Percentiles rank a stretch among this genome's conserved stretches.
Evolutionary conservation across 768 basidiomycete genomes (phyloP).

Genomic region (Amanita molliuscula): DNA sequence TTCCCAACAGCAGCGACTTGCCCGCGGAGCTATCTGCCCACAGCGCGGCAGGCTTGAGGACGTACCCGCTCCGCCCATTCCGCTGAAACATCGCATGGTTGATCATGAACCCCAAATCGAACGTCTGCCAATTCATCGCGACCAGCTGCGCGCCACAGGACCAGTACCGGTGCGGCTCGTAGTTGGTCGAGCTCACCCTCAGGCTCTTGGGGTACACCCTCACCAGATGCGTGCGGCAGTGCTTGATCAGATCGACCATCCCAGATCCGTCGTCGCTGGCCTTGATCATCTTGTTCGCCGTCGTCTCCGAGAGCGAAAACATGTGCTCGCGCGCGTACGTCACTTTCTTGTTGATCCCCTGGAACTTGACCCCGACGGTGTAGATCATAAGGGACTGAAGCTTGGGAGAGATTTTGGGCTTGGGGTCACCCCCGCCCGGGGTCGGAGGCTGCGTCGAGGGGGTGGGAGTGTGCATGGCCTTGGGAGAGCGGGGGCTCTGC

Average conservation of each 20-base stretch:
- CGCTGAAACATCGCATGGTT: conserved; percentile 94
- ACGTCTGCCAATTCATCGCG: conserved; percentile 96
- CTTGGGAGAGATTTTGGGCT: conserved; percentile 62
- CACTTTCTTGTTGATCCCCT: conserved; percentile 80
- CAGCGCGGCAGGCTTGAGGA: conserved; percentile 79
- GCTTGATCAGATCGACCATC: conserved; percentile 71
- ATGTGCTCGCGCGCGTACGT: conserved; percentile 81
- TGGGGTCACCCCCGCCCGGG: conserved; percentile 27
- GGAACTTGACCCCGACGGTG: conserved; percentile 92
- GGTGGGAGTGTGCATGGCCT: not conserved
- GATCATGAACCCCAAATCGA: conserved; percentile 83
- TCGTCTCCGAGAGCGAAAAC: conserved; percentile 86
- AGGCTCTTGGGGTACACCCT: conserved; percentile 82
- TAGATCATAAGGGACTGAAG: conserved; percentile 79
- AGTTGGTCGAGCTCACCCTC: conserved; percentile 78
- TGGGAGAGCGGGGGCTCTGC: not conserved
- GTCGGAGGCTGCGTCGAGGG: not conserved
- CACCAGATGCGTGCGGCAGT: conserved; percentile 75
- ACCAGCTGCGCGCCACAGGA: conserved; percentile 81
- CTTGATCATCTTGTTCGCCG: conserved; percentile 68
- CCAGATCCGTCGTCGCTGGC: conserved; percentile 21
- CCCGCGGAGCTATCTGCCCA: conserved; percentile 21
- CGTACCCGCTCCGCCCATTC: conserved; percentile 82
- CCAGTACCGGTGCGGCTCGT: conserved; percentile 85
- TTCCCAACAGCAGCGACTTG: not conserved